Percentiles rank a stretch among this genome's conserved stretches.
These are phyloP conservation scores for Ceratocystiopsis brevicomis DNA, from an alignment of 2,329 filamentous ascomycete genomes.

Conservation along the genomic window DNA sequence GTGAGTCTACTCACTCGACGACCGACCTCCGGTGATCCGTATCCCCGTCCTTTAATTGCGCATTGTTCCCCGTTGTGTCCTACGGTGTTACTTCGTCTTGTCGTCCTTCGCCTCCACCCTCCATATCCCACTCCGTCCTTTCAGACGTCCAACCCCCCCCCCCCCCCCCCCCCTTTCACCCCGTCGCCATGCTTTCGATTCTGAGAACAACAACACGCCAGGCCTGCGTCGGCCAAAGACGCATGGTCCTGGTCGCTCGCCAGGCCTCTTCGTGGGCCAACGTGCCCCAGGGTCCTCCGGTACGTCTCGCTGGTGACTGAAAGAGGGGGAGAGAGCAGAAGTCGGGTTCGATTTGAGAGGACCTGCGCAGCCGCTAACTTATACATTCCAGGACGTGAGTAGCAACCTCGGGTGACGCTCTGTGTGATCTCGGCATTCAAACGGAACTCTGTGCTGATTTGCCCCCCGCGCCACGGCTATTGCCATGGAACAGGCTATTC, in stretches of 20 bases:
- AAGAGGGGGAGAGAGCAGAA: neutral
- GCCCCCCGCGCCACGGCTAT: too few relatives aligned
- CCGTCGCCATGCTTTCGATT: constrained; percentile 35
- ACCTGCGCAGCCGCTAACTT: neutral
- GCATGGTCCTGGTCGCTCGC: constrained; percentile 16
- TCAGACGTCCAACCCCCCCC: neutral
- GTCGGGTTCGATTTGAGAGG: too few relatives aligned
- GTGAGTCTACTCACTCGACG: too few relatives aligned
- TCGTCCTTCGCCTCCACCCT: neutral
- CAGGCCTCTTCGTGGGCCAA: constrained; percentile 64
- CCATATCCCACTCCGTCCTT: neutral
- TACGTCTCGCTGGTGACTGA: constrained; percentile 29
- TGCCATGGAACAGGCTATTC: constrained; percentile 4
- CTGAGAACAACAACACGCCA: constrained; percentile 34
- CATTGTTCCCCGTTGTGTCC: neutral
- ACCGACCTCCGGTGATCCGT: too few relatives aligned
- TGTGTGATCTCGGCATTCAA: too few relatives aligned
- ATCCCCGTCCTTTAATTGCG: neutral
- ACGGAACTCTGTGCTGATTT: too few relatives aligned
- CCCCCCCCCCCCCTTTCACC: neutral
- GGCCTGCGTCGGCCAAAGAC: constrained; percentile 12
- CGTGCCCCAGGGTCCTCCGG: constrained; percentile 84
- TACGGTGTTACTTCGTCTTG: too few relatives aligned
- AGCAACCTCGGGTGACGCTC: too few relatives aligned
- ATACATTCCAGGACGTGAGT: too few relatives aligned